These are phyloP conservation scores for Phytophthora pluvialis DNA, from an alignment of 352 stramenopile genomes.

Conservation along the genomic window DNA sequence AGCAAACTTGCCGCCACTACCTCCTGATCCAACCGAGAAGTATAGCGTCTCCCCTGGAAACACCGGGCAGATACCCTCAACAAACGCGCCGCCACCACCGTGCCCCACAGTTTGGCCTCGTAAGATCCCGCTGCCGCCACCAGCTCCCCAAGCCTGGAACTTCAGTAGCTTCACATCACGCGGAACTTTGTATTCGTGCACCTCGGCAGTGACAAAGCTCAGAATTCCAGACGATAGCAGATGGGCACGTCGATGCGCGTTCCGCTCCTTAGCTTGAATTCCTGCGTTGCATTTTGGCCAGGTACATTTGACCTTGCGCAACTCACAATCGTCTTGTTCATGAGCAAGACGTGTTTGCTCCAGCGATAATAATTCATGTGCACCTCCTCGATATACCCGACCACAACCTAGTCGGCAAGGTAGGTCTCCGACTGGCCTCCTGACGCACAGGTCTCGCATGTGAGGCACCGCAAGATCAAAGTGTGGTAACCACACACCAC, in stretches of 20 bases:
- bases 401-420: constrained; percentile 67
- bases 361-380: constrained; percentile 64
- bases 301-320: constrained; percentile 74
- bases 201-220: constrained; percentile 65
- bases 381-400: constrained; percentile 55
- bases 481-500: constrained; percentile 69
- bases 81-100: constrained; percentile 72
- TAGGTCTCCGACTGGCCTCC: constrained; percentile 64
- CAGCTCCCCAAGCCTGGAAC: constrained; percentile 73
- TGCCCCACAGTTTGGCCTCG: constrained; percentile 53
- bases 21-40: constrained; percentile 58
- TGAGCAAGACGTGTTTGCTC: constrained; percentile 73
- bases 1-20: constrained; percentile 48
- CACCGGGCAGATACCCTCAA: constrained; percentile 63
- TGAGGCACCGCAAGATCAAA: constrained; percentile 49
- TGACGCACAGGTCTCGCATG: constrained; percentile 65
- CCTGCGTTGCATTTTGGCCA: constrained; percentile 68
- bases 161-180: constrained; percentile 70
- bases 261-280: constrained; percentile 66
- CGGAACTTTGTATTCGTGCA: constrained; percentile 73
- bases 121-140: constrained; percentile 70
- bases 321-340: constrained; percentile 70
- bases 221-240: constrained; percentile 64
- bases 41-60: constrained; percentile 79
- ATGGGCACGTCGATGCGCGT: constrained; percentile 63